phyloP scores from a whole-genome alignment of 2,329 filamentous ascomycete species.

The Colletotrichum falcatum region DNA sequence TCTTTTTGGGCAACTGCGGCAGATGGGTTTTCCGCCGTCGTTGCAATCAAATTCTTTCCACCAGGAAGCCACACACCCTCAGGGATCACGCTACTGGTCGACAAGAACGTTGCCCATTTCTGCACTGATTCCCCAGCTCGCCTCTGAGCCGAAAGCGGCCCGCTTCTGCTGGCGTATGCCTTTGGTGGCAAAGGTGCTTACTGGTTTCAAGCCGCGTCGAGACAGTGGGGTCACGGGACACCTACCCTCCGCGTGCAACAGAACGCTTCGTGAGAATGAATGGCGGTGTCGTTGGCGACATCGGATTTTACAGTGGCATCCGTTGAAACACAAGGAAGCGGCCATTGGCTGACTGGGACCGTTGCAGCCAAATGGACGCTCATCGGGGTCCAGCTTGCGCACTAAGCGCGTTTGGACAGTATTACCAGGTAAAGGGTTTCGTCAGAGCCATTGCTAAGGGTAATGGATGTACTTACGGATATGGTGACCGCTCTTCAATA shows the following conservation, averaged over 20 bases:
- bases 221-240: background rate
- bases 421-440: conserved; percentile 28
- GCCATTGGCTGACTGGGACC: conserved; percentile 31
- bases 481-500: conserved; percentile 37
- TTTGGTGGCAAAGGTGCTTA: background rate
- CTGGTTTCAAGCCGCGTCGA: conserved; percentile 16
- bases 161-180: background rate
- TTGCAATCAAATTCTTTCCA: conserved; percentile 3
- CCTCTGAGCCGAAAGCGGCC: conserved; percentile 2
- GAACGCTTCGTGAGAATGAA: conserved; percentile 5
- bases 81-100: conserved; percentile 12
- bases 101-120: background rate
- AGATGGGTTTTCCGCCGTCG: conserved; percentile 5
- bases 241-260: background rate
- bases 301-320: conserved; percentile 13
- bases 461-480: conserved; percentile 11
- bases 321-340: conserved; percentile 22
- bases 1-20: conserved; percentile 11
- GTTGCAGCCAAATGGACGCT: conserved; percentile 30
- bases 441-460: conserved; percentile 24
- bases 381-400: conserved; percentile 34
- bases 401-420: conserved; percentile 36
- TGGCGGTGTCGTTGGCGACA: conserved; percentile 9
- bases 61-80: conserved; percentile 5
- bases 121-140: background rate